Conservation (phyloP, 306 rosid species). For the Prunus mume region DNA sequence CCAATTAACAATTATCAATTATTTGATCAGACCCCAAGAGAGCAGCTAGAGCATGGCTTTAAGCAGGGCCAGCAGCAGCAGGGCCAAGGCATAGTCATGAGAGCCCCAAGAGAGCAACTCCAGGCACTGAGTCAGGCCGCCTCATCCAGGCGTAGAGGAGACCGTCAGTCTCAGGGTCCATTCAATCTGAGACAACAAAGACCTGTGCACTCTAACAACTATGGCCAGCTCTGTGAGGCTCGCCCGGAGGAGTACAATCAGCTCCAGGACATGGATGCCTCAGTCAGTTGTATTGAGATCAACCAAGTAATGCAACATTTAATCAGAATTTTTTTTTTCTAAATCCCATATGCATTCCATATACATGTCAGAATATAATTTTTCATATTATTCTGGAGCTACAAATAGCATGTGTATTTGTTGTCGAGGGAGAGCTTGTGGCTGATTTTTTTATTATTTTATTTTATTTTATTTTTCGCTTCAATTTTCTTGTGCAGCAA, state of each 20-base stretch:
- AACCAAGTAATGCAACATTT: constrained; percentile 24
- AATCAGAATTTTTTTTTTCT: not conserved
- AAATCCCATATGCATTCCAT: not conserved
- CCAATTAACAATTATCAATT: not conserved
- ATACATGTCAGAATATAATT: not conserved
- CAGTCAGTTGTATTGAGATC: constrained; percentile 21
- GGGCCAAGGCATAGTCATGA: constrained; percentile 25
- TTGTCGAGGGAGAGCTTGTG: no score
- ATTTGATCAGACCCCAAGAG: constrained; percentile 26
- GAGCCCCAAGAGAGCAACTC: constrained; percentile 37
- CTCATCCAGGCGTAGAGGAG: constrained; percentile 7
- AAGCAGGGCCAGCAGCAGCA: constrained; percentile 9
- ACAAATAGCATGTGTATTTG: no score
- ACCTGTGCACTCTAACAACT: constrained; percentile 29
- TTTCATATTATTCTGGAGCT: no score
- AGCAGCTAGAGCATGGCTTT: constrained; percentile 22
- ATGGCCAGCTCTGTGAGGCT: constrained; percentile 36
- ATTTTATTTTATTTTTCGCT: no score
- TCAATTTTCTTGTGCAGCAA: constrained; percentile 21
- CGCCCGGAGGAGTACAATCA: constrained; percentile 40
- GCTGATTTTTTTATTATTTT: not conserved
- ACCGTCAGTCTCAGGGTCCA: constrained; percentile 19
- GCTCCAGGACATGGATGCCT: constrained; percentile 34
- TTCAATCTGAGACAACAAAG: constrained; percentile 20
- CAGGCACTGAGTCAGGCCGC: constrained; percentile 36